Conservation (phyloP, 129 eudicot species). For the Calendula officinalis region DNA sequence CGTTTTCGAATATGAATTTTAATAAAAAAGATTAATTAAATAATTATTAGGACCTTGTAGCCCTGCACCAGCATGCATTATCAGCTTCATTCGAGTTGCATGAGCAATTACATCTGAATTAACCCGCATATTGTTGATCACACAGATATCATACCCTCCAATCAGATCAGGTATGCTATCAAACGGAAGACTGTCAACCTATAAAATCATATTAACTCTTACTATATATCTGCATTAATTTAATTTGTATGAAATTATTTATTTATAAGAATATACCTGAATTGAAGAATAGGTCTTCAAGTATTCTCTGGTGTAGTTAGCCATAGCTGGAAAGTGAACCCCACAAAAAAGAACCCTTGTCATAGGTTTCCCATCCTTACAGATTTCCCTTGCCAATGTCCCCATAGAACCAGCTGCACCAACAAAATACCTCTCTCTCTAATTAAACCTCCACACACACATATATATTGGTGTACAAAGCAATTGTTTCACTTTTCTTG, state of each 20-base stretch:
- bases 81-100: slow-evolving; percentile 81
- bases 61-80: slow-evolving; percentile 95
- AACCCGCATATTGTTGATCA: slow-evolving; percentile 60
- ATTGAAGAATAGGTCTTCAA: slow-evolving; percentile 48
- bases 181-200: slow-evolving; percentile 86
- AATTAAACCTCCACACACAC: too few species aligned
- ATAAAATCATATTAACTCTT: slow-evolving; percentile 10
- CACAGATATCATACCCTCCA: slow-evolving; percentile 72
- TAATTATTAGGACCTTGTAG: slow-evolving; percentile 51
- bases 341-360: slow-evolving; percentile 82
- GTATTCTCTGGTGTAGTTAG: slow-evolving; percentile 69
- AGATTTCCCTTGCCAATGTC: slow-evolving; percentile 38
- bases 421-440: too few species aligned
- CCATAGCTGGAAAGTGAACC: slow-evolving; percentile 67
- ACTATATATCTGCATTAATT: neutral
- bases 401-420: slow-evolving; percentile 39
- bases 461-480: too few species aligned
- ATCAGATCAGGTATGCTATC: slow-evolving; percentile 55
- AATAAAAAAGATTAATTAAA: neutral
- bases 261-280: too few species aligned
- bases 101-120: slow-evolving; percentile 59
- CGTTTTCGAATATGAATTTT: neutral
- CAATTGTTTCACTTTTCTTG: too few species aligned
- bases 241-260: neutral
- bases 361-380: slow-evolving; percentile 26